Evolutionary conservation across 1,139 yeast genomes (phyloP), one percentile per base, ranked within the genome.

Genomic region (Candida pseudocylindracea): DNA sequence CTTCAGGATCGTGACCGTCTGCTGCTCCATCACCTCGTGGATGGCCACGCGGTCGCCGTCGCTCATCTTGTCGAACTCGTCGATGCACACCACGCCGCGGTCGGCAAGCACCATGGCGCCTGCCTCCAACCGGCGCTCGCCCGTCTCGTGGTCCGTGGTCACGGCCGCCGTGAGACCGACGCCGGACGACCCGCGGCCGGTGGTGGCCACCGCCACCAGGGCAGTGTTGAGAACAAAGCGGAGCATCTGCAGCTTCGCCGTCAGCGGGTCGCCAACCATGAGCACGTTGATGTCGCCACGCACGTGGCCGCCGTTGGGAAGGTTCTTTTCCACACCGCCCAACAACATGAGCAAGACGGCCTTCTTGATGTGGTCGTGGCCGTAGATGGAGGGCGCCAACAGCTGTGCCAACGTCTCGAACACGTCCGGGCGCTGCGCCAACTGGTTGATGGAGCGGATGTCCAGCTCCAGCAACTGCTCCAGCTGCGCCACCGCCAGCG

Each of bases 31-130:
- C 33, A 88, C 98, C 65, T 88, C 99, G 55, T 88, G 99, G 46
- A 88, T 88, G 2, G 98, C 96, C 34, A 88, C 98, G 51, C 98
- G 68, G 55, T 88, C 99, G 26, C 73, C 68, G 50, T 91, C 98
- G 38, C 81, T 74, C 99, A 88, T 88, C 53, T 88, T 88, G 57
- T 88, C 98, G 48, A 88, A 88, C 59, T 88, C 98, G 62, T 88
- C 98, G 48, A 88, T 91, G 66, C 98, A 88, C 31, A 88, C 96
- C 38, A 91, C 66, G 41, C 99, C 99, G 42, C 96, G 63, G 53
- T 88, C 98, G 9, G 96, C 99, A 40, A 91, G 60, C 31, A 88
- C 98, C 98, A 88, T 88, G 3, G 99, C 99, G 62, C 99, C 99
- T 1, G 98, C 99, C 54, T 91, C 98, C 41, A 88, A 60, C 44